Evolutionary conservation across 2,329 filamentous ascomycete genomes (phyloP).

Genomic region (Fusarium sp.): DNA sequence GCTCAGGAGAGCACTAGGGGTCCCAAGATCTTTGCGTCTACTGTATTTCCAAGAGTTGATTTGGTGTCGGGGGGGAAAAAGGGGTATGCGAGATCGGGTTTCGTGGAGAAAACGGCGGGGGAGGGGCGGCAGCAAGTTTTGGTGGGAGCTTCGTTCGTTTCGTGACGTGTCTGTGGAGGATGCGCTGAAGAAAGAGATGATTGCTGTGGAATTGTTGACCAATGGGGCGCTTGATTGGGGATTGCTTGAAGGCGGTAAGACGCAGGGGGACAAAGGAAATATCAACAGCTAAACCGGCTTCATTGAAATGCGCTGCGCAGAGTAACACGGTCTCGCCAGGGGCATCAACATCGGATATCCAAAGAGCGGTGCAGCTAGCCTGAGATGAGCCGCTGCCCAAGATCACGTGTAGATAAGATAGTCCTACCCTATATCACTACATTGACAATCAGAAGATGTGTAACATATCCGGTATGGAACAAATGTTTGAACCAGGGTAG

Average conservation of each 20-base stretch:
- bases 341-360: constrained; percentile 23
- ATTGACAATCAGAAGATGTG: rapidly evolving
- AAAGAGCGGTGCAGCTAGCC: constrained; percentile 35
- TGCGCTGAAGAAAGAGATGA: constrained; percentile 16
- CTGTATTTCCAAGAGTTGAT: neutral
- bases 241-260: constrained; percentile 11
- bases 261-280: constrained; percentile 28
- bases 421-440: neutral
- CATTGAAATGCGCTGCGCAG: constrained; percentile 26
- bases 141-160: constrained; percentile 37
- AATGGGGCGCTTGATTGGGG: constrained; percentile 7
- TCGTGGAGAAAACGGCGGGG: constrained; percentile 37
- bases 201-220: constrained; percentile 1
- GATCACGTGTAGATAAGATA: constrained; percentile 14
- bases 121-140: constrained; percentile 36
- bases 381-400: constrained; percentile 2
- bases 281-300: constrained; percentile 7
- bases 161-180: constrained; percentile 39
- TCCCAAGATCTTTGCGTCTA: neutral
- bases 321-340: constrained; percentile 32
- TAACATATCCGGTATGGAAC: neutral
- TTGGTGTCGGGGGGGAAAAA: neutral
- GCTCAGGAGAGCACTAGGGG: constrained; percentile 17
- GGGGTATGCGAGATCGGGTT: constrained; percentile 20
- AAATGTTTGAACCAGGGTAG: neutral